phyloP scores from a whole-genome alignment of 2,329 filamentous ascomycete species.

The Colletotrichum musicola region DNA sequence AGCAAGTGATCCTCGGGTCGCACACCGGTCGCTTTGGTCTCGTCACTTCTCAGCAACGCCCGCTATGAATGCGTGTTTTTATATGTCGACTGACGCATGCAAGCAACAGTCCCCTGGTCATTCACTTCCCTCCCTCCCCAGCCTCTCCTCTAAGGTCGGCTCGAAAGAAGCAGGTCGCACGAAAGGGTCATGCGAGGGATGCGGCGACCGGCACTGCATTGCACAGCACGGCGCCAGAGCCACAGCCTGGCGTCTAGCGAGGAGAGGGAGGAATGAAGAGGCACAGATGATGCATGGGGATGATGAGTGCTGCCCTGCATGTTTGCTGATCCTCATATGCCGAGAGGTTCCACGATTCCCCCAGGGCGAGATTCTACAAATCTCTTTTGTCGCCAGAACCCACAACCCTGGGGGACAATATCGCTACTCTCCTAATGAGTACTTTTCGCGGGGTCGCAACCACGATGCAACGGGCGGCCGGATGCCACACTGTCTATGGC shows the following conservation, averaged over 20 bases:
- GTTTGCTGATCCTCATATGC: too few species aligned
- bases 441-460: background rate
- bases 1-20: conserved; percentile 31
- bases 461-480: background rate
- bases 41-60: conserved; percentile 18
- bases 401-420: background rate
- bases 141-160: background rate
- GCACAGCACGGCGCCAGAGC: too few species aligned
- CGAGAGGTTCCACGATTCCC: background rate
- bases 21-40: conserved; percentile 5
- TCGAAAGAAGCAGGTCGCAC: background rate
- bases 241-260: too few species aligned
- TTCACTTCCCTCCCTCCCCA: background rate
- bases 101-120: background rate
- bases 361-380: background rate
- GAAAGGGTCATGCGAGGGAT: background rate
- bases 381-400: background rate
- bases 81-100: background rate
- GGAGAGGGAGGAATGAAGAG: too few species aligned
- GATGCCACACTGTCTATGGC: background rate
- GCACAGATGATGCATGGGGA: background rate
- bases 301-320: background rate
- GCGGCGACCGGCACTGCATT: too few species aligned
- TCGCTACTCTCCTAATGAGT: background rate
- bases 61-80: background rate